Conservation (phyloP, 306 rosid genomes). For the Corylus americana region DNA sequence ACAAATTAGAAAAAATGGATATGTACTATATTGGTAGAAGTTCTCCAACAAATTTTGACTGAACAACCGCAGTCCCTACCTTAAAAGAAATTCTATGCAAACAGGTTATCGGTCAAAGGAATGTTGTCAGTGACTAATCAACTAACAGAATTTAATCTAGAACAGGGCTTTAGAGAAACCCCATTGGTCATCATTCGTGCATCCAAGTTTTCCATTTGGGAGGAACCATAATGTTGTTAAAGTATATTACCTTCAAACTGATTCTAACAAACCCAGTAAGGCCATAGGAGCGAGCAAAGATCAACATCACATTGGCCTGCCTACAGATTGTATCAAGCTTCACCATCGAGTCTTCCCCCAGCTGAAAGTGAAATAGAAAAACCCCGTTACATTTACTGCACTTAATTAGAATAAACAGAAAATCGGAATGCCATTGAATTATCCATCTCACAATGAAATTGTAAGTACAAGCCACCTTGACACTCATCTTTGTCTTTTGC, state of each 20-base stretch:
- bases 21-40: slow-evolving; percentile 3
- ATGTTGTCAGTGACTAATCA: slow-evolving; percentile 6
- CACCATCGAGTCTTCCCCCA: slow-evolving; percentile 78
- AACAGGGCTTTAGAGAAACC: not conserved
- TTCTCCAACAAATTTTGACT: slow-evolving; percentile 10
- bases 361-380: slow-evolving; percentile 49
- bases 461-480: not conserved
- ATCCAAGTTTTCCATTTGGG: not conserved
- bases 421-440: not conserved
- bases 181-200: not conserved
- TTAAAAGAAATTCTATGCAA: slow-evolving; percentile 7
- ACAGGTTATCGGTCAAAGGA: slow-evolving; percentile 8
- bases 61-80: slow-evolving; percentile 5
- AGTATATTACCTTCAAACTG: slow-evolving; percentile 73
- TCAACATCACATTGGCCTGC: slow-evolving; percentile 73
- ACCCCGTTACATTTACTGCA: slow-evolving; percentile 27
- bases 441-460: not conserved
- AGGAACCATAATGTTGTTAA: not conserved
- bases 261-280: slow-evolving; percentile 89
- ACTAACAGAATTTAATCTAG: not conserved
- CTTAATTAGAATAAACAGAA: slow-evolving; percentile 8
- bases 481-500: not conserved
- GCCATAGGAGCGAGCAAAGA: slow-evolving; percentile 96
- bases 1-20: slow-evolving; percentile 28
- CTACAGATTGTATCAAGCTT: slow-evolving; percentile 92